Conservation (phyloP, 1,284 basidiomycete genomes). For the Trametes polyzona region DNA sequence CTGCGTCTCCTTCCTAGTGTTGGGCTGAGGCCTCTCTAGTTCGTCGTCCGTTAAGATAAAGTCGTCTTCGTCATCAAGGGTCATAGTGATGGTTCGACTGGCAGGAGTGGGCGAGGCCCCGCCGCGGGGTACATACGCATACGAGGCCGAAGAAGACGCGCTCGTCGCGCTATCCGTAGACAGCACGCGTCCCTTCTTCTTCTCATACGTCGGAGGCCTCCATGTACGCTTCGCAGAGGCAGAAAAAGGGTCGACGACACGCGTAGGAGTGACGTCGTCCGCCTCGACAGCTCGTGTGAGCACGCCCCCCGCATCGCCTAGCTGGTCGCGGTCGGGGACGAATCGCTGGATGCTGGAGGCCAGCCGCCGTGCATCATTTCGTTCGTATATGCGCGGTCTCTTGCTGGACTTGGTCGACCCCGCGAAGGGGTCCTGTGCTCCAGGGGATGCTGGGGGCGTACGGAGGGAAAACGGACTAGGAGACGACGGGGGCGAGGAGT, state of each 20-base stretch:
- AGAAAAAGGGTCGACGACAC: slow-evolving; percentile 25
- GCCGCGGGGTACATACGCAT: background rate
- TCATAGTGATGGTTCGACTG: background rate
- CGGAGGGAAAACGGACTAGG: slow-evolving; percentile 8
- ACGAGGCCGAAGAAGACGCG: slow-evolving; percentile 12
- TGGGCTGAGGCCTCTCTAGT: background rate
- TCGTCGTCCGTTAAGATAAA: slow-evolving; percentile 19
- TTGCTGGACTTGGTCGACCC: slow-evolving; percentile 32
- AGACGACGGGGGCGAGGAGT: slow-evolving; percentile 24
- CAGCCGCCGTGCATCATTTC: background rate
- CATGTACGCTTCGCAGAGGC: slow-evolving; percentile 27
- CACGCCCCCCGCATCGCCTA: slow-evolving; percentile 1
- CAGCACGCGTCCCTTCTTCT: slow-evolving; percentile 17
- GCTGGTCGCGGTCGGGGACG: background rate
- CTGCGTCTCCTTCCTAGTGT: background rate
- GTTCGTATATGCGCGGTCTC: slow-evolving; percentile 30
- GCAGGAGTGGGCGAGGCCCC: slow-evolving; percentile 10
- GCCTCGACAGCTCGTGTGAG: slow-evolving; percentile 7
- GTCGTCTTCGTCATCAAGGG: slow-evolving; percentile 8
- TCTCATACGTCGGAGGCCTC: slow-evolving; percentile 27
- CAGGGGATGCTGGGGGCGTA: slow-evolving; percentile 32
- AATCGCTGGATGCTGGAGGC: background rate
- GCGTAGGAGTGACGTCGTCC: slow-evolving; percentile 17
- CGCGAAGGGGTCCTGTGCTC: slow-evolving; percentile 32
- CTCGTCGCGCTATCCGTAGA: slow-evolving; percentile 13